These are phyloP conservation scores for Ophiostoma pallidulum DNA, from an alignment of 2,329 filamentous ascomycete genomes.

Conservation along the genomic window DNA sequence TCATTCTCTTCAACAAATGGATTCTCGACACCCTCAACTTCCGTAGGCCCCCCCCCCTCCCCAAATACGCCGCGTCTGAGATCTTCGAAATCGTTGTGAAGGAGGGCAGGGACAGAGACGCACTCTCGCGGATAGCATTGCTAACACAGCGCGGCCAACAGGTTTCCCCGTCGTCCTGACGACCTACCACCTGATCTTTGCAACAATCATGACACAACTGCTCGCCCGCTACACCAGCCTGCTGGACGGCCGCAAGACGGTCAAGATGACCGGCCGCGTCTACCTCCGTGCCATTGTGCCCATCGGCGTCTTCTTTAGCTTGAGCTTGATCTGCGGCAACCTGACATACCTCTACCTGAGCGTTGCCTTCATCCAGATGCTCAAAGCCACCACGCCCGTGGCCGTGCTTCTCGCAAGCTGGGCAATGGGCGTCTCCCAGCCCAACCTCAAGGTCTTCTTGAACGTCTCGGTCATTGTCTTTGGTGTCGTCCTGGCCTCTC, in stretches of 20 bases:
- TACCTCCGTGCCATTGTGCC: conserved; percentile 91
- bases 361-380: conserved; percentile 97
- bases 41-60: conserved; percentile 41
- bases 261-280: conserved; percentile 93
- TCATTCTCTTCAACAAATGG: conserved; percentile 99
- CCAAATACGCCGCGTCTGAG: too few relatives aligned
- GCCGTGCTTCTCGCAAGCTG: conserved; percentile 86
- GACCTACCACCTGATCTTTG: conserved; percentile 91
- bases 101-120: background rate
- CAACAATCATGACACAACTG: conserved; percentile 87
- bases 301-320: conserved; percentile 90
- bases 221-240: conserved; percentile 82
- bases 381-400: conserved; percentile 95
- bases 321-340: conserved; percentile 95
- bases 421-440: conserved; percentile 73
- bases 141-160: conserved; percentile 25
- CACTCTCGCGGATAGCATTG: too few relatives aligned
- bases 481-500: conserved; percentile 86
- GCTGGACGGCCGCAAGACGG: conserved; percentile 87
- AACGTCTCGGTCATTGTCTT: conserved; percentile 94
- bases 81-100: background rate
- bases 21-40: conserved; percentile 81
- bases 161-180: conserved; percentile 73
- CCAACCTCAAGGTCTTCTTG: conserved; percentile 76
- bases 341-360: conserved; percentile 90